Percentiles rank a stretch among this genome's conserved stretches.
These are phyloP conservation scores for Zygosaccharomyces bailii DNA, from an alignment of 805 yeast genomes.

Conservation along the genomic window DNA sequence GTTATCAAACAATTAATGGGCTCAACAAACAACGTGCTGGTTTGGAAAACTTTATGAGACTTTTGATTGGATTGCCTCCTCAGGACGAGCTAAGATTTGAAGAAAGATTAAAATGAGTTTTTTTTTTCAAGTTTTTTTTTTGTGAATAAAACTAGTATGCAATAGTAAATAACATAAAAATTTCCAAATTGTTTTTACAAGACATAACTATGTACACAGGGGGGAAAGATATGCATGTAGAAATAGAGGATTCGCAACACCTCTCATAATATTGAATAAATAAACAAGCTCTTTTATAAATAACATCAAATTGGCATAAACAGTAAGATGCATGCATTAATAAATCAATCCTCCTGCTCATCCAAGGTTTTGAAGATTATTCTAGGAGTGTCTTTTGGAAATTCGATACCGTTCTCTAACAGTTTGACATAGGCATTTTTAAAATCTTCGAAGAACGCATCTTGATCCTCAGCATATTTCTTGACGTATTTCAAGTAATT, in stretches of 20 bases:
- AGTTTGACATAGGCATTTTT: constrained; percentile 64
- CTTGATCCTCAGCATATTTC: constrained; percentile 63
- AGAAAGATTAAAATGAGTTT: constrained; percentile 57
- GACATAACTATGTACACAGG: no score
- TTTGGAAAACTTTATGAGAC: constrained; percentile 83
- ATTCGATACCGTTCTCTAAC: constrained; percentile 71
- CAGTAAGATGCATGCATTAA: no score
- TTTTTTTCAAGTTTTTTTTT: no score
- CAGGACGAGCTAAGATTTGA: constrained; percentile 91
- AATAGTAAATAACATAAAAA: no score
- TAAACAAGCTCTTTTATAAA: background rate
- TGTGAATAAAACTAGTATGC: no score
- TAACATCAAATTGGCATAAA: no score
- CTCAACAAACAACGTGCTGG: constrained; percentile 93
- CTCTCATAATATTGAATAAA: background rate
- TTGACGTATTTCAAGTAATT: constrained; percentile 59
- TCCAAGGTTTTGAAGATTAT: constrained; percentile 62
- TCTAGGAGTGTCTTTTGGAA: constrained; percentile 46
- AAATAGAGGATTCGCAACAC: no score
- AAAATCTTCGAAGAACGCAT: constrained; percentile 60
- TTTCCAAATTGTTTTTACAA: no score
- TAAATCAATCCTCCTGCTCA: constrained; percentile 47
- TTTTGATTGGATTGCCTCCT: constrained; percentile 85
- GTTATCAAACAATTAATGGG: constrained; percentile 86
- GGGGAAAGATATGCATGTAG: no score